Evolutionary conservation across 2,329 filamentous ascomycete genomes (phyloP), one percentile per base, ranked within the genome.

Genomic region (Stachybotrys chartarum): DNA sequence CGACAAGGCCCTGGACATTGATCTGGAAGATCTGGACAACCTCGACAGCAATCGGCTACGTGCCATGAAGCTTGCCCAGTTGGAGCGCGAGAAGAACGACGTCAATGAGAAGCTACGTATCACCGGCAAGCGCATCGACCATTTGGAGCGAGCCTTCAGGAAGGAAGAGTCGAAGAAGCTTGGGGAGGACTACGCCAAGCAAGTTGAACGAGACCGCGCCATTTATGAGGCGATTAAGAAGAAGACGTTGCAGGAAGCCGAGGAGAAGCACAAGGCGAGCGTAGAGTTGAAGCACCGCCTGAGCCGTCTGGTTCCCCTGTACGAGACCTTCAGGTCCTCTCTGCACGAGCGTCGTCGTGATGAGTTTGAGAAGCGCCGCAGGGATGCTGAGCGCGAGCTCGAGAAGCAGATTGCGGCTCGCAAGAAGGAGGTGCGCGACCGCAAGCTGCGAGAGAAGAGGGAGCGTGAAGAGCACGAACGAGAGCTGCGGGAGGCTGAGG

Each of bases 51-150:
- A 91, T 72, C 87, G 88, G 60, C 89, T 99, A 64, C 92, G 94
- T 70, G 88, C 90, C 63, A 88, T 99, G 77, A 97, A 97, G 80
- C 83, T 99, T 56, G 88, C 90, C 58, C 93, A 96, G 74, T 84
- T 99, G 11, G 94, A 97, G 77, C 92, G 93, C 65, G 94, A 97
- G 80, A 99, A 97, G 87, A 96, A 93, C 68, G 91, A 94, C 68
- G 86, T 97, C 63, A 90, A 89, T 60, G 91, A 97, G 75, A 91
- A 89, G 70, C 84, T 97, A 54, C 87, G 91, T 65, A 85, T 96
- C 65, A 95, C 92, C 58, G 91, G 88, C 71, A 97, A 97, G 84
- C 88, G 94, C 61, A 90, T 97, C 66, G 94, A 99, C 69, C 93
- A 99, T 75, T 78, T 99, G 64, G 94, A 99, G 79, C 90, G 94